Conservation (phyloP, 108 stramenopile species). For the Skeletonema tropicum region DNA sequence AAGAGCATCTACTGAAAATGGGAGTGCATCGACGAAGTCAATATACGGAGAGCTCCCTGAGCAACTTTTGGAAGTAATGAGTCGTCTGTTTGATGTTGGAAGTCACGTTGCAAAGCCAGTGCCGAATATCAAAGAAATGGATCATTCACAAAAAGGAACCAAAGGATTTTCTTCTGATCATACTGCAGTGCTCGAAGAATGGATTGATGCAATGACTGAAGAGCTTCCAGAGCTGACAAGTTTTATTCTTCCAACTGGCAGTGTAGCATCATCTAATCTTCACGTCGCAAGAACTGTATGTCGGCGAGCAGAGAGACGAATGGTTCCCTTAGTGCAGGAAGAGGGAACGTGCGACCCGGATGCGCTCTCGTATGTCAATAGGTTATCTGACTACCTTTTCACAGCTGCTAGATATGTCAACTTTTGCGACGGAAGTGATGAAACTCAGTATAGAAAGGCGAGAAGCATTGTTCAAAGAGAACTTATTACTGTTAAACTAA, state of each 20-base stretch:
- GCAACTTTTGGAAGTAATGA: slow-evolving; percentile 78
- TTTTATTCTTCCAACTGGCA: slow-evolving; percentile 84
- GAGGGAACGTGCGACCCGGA: slow-evolving; percentile 65
- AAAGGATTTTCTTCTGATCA: slow-evolving; percentile 65
- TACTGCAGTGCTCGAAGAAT: slow-evolving; percentile 70
- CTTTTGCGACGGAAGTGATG: slow-evolving; percentile 62
- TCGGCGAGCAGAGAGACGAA: slow-evolving; percentile 82
- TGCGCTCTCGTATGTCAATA: slow-evolving; percentile 78
- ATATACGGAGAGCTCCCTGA: slow-evolving; percentile 61
- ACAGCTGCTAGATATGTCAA: slow-evolving; percentile 81
- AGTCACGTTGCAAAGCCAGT: slow-evolving; percentile 77
- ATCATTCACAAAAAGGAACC: background rate
- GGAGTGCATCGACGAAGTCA: background rate
- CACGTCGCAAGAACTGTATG: slow-evolving; percentile 87
- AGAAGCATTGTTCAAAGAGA: background rate
- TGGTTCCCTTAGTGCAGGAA: slow-evolving; percentile 56
- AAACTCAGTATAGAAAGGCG: slow-evolving; percentile 68
- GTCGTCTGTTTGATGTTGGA: slow-evolving; percentile 85
- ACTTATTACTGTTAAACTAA: slow-evolving; percentile 4
- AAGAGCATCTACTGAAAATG: slow-evolving; percentile 18
- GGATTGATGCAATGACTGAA: slow-evolving; percentile 84
- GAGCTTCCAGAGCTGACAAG: slow-evolving; percentile 77
- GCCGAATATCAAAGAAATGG: slow-evolving; percentile 2
- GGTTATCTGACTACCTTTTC: slow-evolving; percentile 86
- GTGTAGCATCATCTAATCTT: slow-evolving; percentile 59